Base-by-base conservation (phyloP, 163 green algal genomes). In the Scenedesmus sp. region DNA sequence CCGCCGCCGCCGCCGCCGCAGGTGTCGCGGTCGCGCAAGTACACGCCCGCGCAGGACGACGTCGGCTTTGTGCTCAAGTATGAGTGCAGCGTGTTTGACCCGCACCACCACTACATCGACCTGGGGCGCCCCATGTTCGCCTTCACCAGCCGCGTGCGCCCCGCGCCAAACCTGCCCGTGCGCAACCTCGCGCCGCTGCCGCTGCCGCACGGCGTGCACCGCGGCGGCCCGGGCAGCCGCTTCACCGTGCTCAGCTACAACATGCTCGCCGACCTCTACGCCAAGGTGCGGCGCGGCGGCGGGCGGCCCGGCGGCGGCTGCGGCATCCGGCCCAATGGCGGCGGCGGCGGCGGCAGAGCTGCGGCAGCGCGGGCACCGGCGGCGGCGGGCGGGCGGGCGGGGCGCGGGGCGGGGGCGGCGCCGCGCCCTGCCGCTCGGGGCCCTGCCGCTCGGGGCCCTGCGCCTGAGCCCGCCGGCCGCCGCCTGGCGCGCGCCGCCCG, bases 191-290 rank as follows among this genome's bases (percentile, higher is more conserved):
- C 98, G 45, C 83, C 90, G 20, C 74, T 98, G 24, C 82, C 87
- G 34, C 83, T 88, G 26, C 83, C 85, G 33, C 53, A 33, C 24
- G 33, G 53, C 29, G 53, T 63, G 28, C 11, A n/a, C 34, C 60
- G 51, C 28, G 54, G n/a, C 15, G 65, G 80, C 13, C 34, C 60
- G 15, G 73, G 78, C 54, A 83, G 89, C 42, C 89, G 87, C 17
- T 99, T 99, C 89, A 98, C 94, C 13, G 83, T 97, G 71, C 87
- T 99, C 44, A 94, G 88, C 6, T 99, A 98, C 90, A 99, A 99
- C 88, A 87, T 99, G 62, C 89, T 99, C 56, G 94, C 96, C 4
- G 96, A 99, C 82, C 84, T 99, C 63, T 99, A 99, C 78, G 93
- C 96, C 24, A 97, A 92, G 80, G 90, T 95, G 57, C n/a, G 85